These are phyloP conservation scores for Fusarium sp. DNA, from an alignment of 2,329 filamentous ascomycete species.

Conservation along the genomic window DNA sequence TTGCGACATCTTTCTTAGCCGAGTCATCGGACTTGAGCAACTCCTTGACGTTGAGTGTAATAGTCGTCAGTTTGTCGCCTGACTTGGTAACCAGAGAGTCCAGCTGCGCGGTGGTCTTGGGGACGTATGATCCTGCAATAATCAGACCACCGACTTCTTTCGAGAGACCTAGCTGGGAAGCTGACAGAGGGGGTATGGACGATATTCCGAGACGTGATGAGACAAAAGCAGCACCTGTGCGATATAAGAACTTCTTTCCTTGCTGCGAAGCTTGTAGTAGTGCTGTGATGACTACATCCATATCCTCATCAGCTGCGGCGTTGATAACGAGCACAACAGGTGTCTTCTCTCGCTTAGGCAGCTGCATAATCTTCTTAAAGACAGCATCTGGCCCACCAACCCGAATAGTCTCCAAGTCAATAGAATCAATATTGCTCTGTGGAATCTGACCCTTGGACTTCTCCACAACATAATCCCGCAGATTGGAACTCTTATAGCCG, in stretches of 20 bases:
- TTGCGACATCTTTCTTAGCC: slow-evolving; percentile 48
- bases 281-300: slow-evolving; percentile 65
- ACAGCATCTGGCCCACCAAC: slow-evolving; percentile 57
- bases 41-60: slow-evolving; percentile 61
- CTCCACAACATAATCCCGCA: slow-evolving; percentile 60
- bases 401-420: slow-evolving; percentile 61
- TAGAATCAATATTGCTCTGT: slow-evolving; percentile 53
- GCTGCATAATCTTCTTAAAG: slow-evolving; percentile 53
- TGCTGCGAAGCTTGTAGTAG: slow-evolving; percentile 52
- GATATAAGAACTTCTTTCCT: slow-evolving; percentile 52
- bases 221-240: slow-evolving; percentile 57
- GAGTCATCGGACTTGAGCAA: slow-evolving; percentile 54
- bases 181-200: slow-evolving; percentile 61
- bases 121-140: slow-evolving; percentile 68
- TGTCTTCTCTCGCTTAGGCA: slow-evolving; percentile 45
- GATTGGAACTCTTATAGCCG: slow-evolving; percentile 65
- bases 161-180: slow-evolving; percentile 54
- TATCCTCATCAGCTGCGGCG: slow-evolving; percentile 63
- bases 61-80: slow-evolving; percentile 54
- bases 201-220: slow-evolving; percentile 63
- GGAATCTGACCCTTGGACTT: slow-evolving; percentile 59
- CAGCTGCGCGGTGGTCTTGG: slow-evolving; percentile 68
- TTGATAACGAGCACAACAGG: slow-evolving; percentile 58
- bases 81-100: slow-evolving; percentile 54
- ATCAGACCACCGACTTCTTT: slow-evolving; percentile 60